phyloP scores from a whole-genome alignment of 129 eudicot genomes.

The Rutidosis leptorrhynchoides region DNA sequence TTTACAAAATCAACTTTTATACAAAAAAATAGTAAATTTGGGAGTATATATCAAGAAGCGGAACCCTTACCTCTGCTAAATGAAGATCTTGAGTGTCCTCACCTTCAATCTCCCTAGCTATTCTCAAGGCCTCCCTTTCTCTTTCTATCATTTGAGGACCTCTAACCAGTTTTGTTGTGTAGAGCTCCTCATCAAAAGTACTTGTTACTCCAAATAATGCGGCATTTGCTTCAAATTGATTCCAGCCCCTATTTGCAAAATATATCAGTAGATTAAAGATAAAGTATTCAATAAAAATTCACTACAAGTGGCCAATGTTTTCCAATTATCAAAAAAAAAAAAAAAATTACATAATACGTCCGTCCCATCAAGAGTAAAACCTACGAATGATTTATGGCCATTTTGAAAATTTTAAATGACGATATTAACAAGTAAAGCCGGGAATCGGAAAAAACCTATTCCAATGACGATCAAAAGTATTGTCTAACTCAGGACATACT shows the following conservation, averaged over 20 bases:
- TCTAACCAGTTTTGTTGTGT: slow-evolving; percentile 89
- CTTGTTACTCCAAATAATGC: slow-evolving; percentile 87
- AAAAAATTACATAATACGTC: too few relatives aligned
- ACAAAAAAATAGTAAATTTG: background rate
- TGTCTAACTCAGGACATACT: slow-evolving; percentile 67
- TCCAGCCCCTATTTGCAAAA: slow-evolving; percentile 70
- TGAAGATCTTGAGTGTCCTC: slow-evolving; percentile 92
- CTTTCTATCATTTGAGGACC: slow-evolving; percentile 82
- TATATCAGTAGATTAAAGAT: background rate
- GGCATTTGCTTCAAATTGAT: slow-evolving; percentile 84
- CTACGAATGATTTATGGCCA: background rate
- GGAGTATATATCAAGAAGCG: background rate
- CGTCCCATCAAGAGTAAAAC: too few relatives aligned
- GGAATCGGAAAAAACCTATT: slow-evolving; percentile 44
- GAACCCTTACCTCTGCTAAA: slow-evolving; percentile 73
- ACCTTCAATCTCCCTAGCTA: slow-evolving; percentile 98
- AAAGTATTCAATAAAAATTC: background rate
- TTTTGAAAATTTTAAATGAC: background rate
- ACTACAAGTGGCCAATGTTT: too few relatives aligned
- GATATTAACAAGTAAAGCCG: background rate
- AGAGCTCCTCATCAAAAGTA: slow-evolving; percentile 84
- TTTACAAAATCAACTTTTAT: background rate
- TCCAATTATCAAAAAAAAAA: too few relatives aligned
- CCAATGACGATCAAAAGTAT: slow-evolving; percentile 76
- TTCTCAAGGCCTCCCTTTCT: slow-evolving; percentile 76